Conservation (phyloP, 2,329 filamentous ascomycete genomes). For the Chalaropsis ovoidea region DNA sequence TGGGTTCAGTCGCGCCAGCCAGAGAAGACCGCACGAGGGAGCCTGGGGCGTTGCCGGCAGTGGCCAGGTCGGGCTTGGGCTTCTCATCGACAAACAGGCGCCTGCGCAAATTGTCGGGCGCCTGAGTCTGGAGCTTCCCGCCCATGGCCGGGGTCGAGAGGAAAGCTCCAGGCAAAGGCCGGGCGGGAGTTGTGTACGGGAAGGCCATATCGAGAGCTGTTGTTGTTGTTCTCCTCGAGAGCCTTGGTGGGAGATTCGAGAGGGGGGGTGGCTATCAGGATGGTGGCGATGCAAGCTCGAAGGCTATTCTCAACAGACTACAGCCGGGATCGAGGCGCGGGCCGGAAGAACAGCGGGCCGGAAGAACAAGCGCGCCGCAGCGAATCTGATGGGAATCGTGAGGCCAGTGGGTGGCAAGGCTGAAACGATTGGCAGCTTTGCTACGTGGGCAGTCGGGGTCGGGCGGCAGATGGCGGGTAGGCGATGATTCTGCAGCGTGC, state of each 20-base stretch:
- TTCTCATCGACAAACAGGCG: constrained; percentile 39
- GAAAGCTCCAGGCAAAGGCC: constrained; percentile 65
- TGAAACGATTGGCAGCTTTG: not conserved
- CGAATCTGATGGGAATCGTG: not conserved
- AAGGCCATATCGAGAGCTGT: constrained; percentile 41
- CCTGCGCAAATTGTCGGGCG: constrained; percentile 41
- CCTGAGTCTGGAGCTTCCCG: constrained; percentile 31
- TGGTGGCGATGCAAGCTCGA: not conserved
- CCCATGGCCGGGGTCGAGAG: constrained; percentile 60
- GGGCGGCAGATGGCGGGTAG: not conserved
- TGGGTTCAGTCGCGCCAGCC: constrained; percentile 25
- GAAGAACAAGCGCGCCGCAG: constrained; percentile 7
- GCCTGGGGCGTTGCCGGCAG: not conserved
- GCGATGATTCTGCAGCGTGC: not conserved
- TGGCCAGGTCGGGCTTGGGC: not conserved
- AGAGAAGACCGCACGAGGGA: constrained; percentile 1
- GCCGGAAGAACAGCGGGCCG: not conserved
- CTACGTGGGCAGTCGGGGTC: not conserved
- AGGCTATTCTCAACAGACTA: not conserved
- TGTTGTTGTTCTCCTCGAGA: not conserved
- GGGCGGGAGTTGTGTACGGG: constrained; percentile 53
- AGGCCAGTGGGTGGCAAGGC: not conserved
- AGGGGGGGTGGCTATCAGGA: too few relatives aligned
- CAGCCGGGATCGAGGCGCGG: not conserved
- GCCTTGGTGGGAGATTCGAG: not conserved